phyloP scores from a whole-genome alignment of 257 asterid genomes.

The Solanum verrucosum region DNA sequence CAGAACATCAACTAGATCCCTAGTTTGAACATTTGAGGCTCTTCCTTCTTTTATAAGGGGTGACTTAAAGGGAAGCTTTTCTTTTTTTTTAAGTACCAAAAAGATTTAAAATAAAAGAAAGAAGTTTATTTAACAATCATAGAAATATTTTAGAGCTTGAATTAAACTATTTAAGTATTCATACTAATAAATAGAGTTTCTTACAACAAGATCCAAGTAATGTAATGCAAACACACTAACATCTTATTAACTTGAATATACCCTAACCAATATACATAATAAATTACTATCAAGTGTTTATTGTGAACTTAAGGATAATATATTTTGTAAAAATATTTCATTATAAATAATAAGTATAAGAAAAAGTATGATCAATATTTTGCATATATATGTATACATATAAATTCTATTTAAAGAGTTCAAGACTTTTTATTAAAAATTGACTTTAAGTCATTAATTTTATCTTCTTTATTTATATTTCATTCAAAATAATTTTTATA shows the following conservation, averaged over 20 bases:
- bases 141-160: not conserved
- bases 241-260: not conserved
- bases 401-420: too few relatives aligned
- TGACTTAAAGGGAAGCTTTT: not conserved
- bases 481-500: not conserved
- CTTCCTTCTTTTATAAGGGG: not conserved
- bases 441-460: not conserved
- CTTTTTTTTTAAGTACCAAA: not conserved
- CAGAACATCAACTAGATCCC: not conserved
- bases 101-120: not conserved
- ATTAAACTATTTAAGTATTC: not conserved
- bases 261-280: not conserved
- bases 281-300: not conserved
- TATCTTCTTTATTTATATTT: not conserved
- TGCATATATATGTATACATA: too few relatives aligned
- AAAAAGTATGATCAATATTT: not conserved
- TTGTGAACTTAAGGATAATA: not conserved
- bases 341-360: not conserved
- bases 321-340: not conserved
- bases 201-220: not conserved
- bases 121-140: too few relatives aligned
- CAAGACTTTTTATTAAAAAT: too few relatives aligned
- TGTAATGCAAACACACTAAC: not conserved
- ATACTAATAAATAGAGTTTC: not conserved
- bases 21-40: not conserved